A percentile compares a stretch with the other conserved stretches of the same genome.
Conservation (phyloP, 257 asterid genomes). For the Agastache rugosa region DNA sequence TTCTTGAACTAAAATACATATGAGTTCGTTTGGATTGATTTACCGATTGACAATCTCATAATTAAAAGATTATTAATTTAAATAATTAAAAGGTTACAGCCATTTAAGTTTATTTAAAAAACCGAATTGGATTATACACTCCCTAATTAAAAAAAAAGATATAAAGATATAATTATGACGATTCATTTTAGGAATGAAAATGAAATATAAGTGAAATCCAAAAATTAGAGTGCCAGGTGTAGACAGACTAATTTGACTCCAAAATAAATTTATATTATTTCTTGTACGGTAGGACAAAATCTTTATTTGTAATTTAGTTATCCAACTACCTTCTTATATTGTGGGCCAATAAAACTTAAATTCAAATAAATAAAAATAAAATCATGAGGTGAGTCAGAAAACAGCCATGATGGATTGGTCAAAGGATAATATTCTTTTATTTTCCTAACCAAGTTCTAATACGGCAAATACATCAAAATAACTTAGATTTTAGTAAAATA, state of each 20-base stretch:
- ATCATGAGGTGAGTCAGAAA: conserved; percentile 10
- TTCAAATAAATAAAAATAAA: neutral
- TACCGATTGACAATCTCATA: neutral
- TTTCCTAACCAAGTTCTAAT: neutral
- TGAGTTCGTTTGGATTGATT: neutral
- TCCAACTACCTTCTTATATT: conserved; percentile 27
- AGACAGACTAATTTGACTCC: conserved; percentile 3
- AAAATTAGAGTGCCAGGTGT: neutral
- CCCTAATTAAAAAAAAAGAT: neutral
- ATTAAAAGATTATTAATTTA: neutral
- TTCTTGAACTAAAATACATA: neutral
- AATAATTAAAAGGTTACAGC: neutral
- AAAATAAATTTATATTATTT: neutral
- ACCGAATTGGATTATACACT: neutral
- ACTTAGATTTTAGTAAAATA: too few relatives aligned
- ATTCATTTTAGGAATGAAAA: neutral
- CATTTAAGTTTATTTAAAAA: neutral
- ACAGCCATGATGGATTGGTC: conserved; percentile 21
- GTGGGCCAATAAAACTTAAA: neutral
- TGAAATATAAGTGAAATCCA: neutral
- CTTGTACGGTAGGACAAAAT: neutral
- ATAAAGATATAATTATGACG: neutral
- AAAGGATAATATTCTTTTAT: neutral
- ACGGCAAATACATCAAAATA: too few relatives aligned
- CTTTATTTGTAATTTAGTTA: conserved; percentile 25